Evolutionary conservation across 129 eudicot genomes (phyloP).

Genomic region (Pittosporum tobira): DNA sequence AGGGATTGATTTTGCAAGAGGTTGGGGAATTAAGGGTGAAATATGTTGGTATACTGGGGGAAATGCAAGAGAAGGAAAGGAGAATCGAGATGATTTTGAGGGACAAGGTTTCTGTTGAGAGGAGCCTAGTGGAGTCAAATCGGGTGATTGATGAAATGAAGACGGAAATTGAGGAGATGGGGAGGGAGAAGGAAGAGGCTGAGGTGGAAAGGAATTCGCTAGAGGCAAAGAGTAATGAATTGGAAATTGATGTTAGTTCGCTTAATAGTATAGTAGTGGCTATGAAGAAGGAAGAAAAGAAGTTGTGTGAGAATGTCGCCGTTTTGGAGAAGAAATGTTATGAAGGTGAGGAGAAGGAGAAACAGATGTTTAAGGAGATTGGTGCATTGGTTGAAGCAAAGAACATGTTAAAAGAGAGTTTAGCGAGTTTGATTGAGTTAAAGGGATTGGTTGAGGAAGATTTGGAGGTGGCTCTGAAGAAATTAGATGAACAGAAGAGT

Average conservation of each 20-base stretch:
- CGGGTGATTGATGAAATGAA: slow-evolving; percentile 26
- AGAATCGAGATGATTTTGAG: slow-evolving; percentile 19
- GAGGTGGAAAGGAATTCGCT: slow-evolving; percentile 33
- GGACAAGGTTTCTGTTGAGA: slow-evolving; percentile 28
- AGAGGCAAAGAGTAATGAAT: slow-evolving; percentile 26
- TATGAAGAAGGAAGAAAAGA: slow-evolving; percentile 35
- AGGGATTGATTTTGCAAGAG: slow-evolving; percentile 12
- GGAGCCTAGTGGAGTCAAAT: slow-evolving; percentile 25
- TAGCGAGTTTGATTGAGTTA: slow-evolving; percentile 25
- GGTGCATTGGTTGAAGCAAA: slow-evolving; percentile 40
- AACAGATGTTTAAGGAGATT: slow-evolving; percentile 24
- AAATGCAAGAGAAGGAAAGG: slow-evolving; percentile 22
- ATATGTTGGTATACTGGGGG: slow-evolving; percentile 18
- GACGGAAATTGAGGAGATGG: slow-evolving; percentile 21
- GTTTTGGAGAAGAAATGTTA: slow-evolving; percentile 43
- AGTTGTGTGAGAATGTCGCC: slow-evolving; percentile 23
- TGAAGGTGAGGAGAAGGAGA: slow-evolving; percentile 30
- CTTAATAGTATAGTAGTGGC: slow-evolving; percentile 32
- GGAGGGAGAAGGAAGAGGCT: slow-evolving; percentile 28
- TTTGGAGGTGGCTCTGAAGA: slow-evolving; percentile 27
- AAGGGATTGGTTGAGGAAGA: slow-evolving; percentile 33
- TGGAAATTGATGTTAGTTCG: slow-evolving; percentile 31
- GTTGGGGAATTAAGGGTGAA: slow-evolving; percentile 20
- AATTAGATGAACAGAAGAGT: slow-evolving; percentile 16
- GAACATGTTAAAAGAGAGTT: slow-evolving; percentile 20